Evolutionary conservation across 805 yeast species (phyloP).

Genomic region (Diddensiella santjacobensis): DNA sequence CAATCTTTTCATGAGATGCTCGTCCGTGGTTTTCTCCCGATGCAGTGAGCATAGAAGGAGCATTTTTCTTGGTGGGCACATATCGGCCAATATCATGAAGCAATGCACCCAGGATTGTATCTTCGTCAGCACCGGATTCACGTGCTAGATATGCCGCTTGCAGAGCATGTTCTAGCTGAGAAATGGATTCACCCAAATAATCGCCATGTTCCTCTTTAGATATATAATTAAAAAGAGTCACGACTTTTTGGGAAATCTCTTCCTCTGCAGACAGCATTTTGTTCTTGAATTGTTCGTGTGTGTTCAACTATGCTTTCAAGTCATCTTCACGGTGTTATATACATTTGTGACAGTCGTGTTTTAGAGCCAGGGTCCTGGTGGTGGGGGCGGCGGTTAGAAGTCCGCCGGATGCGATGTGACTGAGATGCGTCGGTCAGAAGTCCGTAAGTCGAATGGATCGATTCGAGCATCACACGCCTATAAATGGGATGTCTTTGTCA

Average conservation of each 20-base stretch:
- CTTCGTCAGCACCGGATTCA: conserved; percentile 15
- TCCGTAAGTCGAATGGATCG: no score
- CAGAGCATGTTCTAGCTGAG: conserved; percentile 17
- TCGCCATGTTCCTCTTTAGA: conserved; percentile 14
- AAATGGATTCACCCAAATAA: conserved; percentile 16
- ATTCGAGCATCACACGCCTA: no score
- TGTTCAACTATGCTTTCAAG: no score
- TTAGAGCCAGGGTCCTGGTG: no score
- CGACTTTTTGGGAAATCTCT: conserved; percentile 4
- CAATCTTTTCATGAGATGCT: conserved; percentile 14
- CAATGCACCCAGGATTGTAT: conserved; percentile 15
- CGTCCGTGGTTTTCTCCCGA: conserved; percentile 9
- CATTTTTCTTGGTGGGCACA: conserved; percentile 9
- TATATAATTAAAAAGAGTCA: conserved; percentile 11
- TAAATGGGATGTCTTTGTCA: no score
- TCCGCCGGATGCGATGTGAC: no score
- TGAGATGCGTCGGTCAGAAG: no score
- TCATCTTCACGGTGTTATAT: no score
- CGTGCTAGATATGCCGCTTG: conserved; percentile 16
- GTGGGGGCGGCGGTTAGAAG: no score
- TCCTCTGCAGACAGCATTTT: not conserved
- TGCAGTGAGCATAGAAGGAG: conserved; percentile 12
- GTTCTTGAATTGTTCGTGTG: not conserved
- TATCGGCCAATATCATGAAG: conserved; percentile 16
- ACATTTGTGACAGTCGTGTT: no score